phyloP scores from a whole-genome alignment of 805 yeast genomes.

The Wickerhamiella allomyrinae region DNA sequence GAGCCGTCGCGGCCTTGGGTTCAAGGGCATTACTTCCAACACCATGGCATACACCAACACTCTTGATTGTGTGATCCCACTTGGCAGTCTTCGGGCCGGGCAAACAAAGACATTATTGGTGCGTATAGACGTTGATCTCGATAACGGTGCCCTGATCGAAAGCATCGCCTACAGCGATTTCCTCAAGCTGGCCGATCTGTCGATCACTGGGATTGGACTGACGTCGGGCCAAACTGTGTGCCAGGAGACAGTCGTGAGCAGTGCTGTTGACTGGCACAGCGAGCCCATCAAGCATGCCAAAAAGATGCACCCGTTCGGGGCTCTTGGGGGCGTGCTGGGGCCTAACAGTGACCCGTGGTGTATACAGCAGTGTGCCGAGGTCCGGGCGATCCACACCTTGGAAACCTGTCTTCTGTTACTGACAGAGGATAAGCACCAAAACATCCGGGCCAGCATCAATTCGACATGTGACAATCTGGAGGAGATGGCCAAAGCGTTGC shows the following conservation, averaged over 20 bases:
- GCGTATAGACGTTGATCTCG: slow-evolving; percentile 1
- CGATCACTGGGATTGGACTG: slow-evolving; percentile 1
- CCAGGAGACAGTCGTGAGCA: neutral
- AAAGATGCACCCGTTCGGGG: neutral
- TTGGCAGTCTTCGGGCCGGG: slow-evolving; percentile 6
- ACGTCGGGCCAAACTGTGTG: neutral
- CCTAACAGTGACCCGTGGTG: neutral
- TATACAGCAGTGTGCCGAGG: neutral
- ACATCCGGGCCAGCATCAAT: neutral
- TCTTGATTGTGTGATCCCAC: neutral
- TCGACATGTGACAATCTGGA: neutral
- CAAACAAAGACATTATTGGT: slow-evolving; percentile 1
- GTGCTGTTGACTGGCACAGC: neutral
- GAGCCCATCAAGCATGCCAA: neutral
- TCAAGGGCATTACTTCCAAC: slow-evolving; percentile 1
- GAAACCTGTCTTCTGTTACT: neutral
- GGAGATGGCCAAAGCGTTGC: neutral
- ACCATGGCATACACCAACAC: neutral
- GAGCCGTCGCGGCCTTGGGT: neutral
- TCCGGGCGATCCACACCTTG: neutral
- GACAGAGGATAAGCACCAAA: neutral
- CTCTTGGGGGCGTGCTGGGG: neutral
- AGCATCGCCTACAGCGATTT: neutral
- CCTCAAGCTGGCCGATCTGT: slow-evolving; percentile 2
- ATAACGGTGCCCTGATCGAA: neutral